Conservation (phyloP, 2,329 filamentous ascomycete species). For the Plectosphaerella plurivora region DNA sequence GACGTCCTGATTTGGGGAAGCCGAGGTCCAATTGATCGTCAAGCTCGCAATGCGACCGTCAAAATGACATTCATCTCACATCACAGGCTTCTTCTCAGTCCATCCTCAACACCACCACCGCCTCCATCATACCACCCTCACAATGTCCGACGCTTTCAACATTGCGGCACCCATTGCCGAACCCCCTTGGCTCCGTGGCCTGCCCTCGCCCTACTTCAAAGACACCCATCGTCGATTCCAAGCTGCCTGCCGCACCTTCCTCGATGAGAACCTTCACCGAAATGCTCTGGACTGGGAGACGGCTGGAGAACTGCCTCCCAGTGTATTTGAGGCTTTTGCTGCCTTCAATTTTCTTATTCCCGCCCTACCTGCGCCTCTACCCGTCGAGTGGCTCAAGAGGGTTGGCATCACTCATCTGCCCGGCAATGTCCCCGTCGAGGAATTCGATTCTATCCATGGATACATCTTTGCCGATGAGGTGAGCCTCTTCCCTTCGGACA, state of each 20-base stretch:
- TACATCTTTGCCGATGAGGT: conserved; percentile 63
- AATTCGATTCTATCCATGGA: conserved; percentile 69
- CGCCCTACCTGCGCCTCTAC: conserved; percentile 63
- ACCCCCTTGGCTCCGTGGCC: conserved; percentile 64
- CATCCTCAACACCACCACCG: neutral
- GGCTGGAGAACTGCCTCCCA: conserved; percentile 55
- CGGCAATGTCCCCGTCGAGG: conserved; percentile 63
- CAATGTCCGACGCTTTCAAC: neutral
- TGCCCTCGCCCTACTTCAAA: conserved; percentile 69
- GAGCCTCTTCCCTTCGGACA: neutral
- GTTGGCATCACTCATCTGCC: conserved; percentile 63
- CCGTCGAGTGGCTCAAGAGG: conserved; percentile 61
- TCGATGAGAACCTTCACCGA: conserved; percentile 56
- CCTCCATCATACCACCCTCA: conserved; percentile 2
- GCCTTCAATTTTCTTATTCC: conserved; percentile 67
- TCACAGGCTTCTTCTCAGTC: too few species aligned
- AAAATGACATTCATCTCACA: neutral
- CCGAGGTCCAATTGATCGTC: neutral
- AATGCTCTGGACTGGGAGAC: conserved; percentile 68
- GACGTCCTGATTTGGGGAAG: neutral
- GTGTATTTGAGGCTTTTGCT: conserved; percentile 62
- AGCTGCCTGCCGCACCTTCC: conserved; percentile 61
- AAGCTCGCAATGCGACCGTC: too few species aligned
- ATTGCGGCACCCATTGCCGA: conserved; percentile 61
- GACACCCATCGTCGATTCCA: conserved; percentile 63